Evolutionary conservation across 164 flowering plant species (phyloP).

Genomic region (Stephania yunnanensis): DNA sequence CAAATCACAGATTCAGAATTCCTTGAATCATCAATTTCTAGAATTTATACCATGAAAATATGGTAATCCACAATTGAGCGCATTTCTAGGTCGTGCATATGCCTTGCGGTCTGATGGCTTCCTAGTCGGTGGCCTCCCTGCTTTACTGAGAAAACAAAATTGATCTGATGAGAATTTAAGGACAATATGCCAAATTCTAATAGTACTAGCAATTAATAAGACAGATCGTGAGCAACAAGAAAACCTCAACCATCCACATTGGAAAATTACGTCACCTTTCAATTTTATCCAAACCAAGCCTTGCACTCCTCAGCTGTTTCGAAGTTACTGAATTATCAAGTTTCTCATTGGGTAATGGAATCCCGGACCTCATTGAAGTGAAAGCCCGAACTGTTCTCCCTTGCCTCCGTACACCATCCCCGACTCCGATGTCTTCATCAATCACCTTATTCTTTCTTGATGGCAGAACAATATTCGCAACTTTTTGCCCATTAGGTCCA

Average conservation of each 20-base stretch:
- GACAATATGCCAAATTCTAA: not conserved
- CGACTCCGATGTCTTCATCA: conserved; percentile 61
- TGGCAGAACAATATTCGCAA: conserved; percentile 26
- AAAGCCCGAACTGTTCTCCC: conserved; percentile 68
- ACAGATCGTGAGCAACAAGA: not conserved
- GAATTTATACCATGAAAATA: conserved; percentile 56
- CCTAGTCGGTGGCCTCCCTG: conserved; percentile 73
- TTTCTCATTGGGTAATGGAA: conserved; percentile 51
- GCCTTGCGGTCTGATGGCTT: conserved; percentile 80
- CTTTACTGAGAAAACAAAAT: conserved; percentile 45
- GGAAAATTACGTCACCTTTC: conserved; percentile 51
- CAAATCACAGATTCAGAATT: not conserved
- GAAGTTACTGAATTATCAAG: conserved; percentile 50
- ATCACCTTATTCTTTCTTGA: conserved; percentile 66
- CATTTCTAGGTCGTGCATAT: conserved; percentile 56
- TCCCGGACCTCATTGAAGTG: conserved; percentile 45
- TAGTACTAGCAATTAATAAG: not conserved
- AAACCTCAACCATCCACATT: not conserved
- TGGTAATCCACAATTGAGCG: conserved; percentile 36
- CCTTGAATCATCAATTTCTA: not conserved
- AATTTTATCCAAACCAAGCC: conserved; percentile 52
- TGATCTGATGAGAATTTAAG: conserved; percentile 16
- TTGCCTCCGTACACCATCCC: conserved; percentile 71
- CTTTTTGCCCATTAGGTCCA: conserved; percentile 50
- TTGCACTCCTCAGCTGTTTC: conserved; percentile 74